Percentiles rank a stretch among this genome's conserved stretches.
phyloP scores from a whole-genome alignment of 805 yeast genomes.

The Candida yuanshanica region DNA sequence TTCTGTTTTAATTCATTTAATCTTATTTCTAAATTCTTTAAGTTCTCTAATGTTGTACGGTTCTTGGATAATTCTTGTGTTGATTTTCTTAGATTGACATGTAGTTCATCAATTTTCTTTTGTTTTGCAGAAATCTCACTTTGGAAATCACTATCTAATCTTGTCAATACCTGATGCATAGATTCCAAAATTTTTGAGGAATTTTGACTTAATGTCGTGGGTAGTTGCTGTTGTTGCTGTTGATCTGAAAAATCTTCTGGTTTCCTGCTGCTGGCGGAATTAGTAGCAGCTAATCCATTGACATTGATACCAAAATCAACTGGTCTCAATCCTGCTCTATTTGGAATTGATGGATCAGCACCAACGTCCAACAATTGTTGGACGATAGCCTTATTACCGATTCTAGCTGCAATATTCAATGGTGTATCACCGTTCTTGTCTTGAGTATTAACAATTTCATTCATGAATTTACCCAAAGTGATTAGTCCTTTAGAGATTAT shows the following conservation, averaged over 20 bases:
- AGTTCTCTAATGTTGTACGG: constrained; percentile 44
- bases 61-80: constrained; percentile 44
- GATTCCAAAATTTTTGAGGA: constrained; percentile 41
- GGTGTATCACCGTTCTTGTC: constrained; percentile 96
- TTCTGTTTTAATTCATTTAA: constrained; percentile 49
- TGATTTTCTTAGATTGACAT: constrained; percentile 51
- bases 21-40: constrained; percentile 39
- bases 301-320: constrained; percentile 74
- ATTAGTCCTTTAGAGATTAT: constrained; percentile 40
- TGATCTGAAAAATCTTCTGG: not conserved
- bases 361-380: constrained; percentile 82
- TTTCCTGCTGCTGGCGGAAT: not conserved
- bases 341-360: constrained; percentile 73
- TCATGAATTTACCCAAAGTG: constrained; percentile 53
- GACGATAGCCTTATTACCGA: constrained; percentile 76
- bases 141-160: constrained; percentile 55
- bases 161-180: constrained; percentile 43
- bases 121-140: constrained; percentile 51
- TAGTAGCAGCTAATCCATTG: constrained; percentile 14
- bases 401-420: constrained; percentile 83
- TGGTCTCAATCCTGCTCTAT: constrained; percentile 83
- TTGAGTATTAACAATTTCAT: constrained; percentile 75
- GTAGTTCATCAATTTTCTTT: constrained; percentile 44
- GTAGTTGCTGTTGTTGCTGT: not conserved
- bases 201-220: constrained; percentile 12